phyloP scores from a whole-genome alignment of 371 early-diverging fungal species.

The Zopfochytrium polystomum region DNA sequence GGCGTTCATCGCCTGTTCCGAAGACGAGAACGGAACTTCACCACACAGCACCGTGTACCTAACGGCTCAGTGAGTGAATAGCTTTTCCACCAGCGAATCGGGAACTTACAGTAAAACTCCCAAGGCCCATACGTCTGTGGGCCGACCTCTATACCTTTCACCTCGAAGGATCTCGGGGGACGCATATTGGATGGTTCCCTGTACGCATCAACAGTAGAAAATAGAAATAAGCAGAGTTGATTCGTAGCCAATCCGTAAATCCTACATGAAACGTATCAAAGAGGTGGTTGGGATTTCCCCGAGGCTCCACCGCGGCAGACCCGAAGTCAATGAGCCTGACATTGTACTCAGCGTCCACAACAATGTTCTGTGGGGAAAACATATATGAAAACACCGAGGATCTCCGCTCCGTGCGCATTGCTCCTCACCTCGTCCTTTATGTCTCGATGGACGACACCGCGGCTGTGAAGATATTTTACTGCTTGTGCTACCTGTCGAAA shows the following conservation, averaged over 20 bases:
- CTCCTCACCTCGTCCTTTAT: slow-evolving; percentile 61
- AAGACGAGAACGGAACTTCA: slow-evolving; percentile 62
- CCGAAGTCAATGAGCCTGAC: slow-evolving; percentile 85
- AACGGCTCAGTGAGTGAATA: neutral
- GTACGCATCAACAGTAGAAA: too few species aligned
- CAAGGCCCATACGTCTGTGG: slow-evolving; percentile 79
- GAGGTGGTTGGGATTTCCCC: too few species aligned
- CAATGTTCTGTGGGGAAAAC: slow-evolving; percentile 11
- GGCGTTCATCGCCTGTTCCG: slow-evolving; percentile 47
- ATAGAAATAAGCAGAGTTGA: slow-evolving; percentile 16
- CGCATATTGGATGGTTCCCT: slow-evolving; percentile 51
- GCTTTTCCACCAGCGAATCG: slow-evolving; percentile 50
- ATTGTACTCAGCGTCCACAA: slow-evolving; percentile 39
- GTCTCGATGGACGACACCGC: slow-evolving; percentile 61
- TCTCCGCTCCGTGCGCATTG: neutral
- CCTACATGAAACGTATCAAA: too few species aligned
- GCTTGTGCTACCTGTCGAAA: slow-evolving; percentile 71
- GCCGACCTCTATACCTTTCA: slow-evolving; percentile 67
- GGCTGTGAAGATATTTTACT: slow-evolving; percentile 59
- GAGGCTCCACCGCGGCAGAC: slow-evolving; percentile 47
- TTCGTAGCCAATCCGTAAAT: too few species aligned
- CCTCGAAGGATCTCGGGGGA: slow-evolving; percentile 78
- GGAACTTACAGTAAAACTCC: slow-evolving; percentile 58
- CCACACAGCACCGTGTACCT: slow-evolving; percentile 66
- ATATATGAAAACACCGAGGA: neutral